Evolutionary conservation across 345 rosid genomes (phyloP), one percentile per base, ranked within the genome.

Genomic region (Microthlaspi erraticum): DNA sequence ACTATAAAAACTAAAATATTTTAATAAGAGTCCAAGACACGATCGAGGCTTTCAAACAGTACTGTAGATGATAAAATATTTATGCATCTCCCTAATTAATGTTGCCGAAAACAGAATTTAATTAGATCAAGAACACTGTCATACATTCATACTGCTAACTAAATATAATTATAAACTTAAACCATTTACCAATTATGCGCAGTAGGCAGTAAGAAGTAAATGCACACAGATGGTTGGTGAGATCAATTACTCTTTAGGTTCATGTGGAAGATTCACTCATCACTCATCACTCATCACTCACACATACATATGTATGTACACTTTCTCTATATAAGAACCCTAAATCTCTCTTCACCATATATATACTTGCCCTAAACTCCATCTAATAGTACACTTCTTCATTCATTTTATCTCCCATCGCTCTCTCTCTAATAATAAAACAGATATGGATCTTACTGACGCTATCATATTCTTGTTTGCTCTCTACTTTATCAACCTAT

Each of bases 401-500:
- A 49, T 51, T 23, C 26, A 23, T 23, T 23, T 14, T 10, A 20
- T 13, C 43, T 32, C 29, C 34, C 20, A 34, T 32, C 55, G 33
- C 26, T 64, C 49, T 67, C 33, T 67, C 33, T 56, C 44, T 44
- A 8, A 17, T 13, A 36, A 9, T 16, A 49, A 49, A 14, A 32
- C 48, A 71, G 65, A 36, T 46, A 89, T 90, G 95, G 89, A 88
- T 64, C 46, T 74, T 5, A 66, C 80, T 19, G 94, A 93, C 68
- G 26, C 87, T 68, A 71, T 87, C 48, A 60, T 88, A 31, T 41
- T 86, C 58, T 53, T 53, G 64, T 68, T 77, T 0, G 64, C 83
- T 41, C 32, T 88, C 31, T 5, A 85, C 50, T 77, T 92, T 56
- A 64, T 88, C 53, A 44, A 42, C 46, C 20, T 83, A 9, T 86